A percentile compares a stretch with the other conserved stretches of the same genome.
Conservation (phyloP, 306 rosid species). For the Quercus alba region DNA sequence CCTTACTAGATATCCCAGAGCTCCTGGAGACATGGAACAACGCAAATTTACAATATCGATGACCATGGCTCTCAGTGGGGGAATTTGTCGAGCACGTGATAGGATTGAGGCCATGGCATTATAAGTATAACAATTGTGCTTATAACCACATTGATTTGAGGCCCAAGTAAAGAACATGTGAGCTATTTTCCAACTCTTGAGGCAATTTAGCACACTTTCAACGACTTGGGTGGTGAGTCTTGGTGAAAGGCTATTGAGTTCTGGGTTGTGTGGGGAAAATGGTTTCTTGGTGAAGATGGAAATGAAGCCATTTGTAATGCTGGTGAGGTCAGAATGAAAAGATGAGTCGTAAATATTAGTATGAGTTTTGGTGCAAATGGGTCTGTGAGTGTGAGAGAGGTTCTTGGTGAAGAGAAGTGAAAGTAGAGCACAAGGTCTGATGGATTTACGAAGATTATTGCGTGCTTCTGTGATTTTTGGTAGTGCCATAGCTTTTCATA, state of each 20-base stretch:
- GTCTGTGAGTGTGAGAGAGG: conserved; percentile 12
- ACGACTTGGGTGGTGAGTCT: conserved; percentile 53
- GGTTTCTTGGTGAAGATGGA: conserved; percentile 52
- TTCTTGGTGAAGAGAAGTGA: conserved; percentile 9
- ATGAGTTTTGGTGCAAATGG: conserved; percentile 12
- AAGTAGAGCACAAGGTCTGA: conserved; percentile 19
- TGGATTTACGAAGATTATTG: conserved; percentile 6
- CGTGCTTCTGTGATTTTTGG: conserved; percentile 7
- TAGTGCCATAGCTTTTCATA: conserved; percentile 27
- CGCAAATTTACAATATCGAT: conserved; percentile 36
- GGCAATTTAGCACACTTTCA: conserved; percentile 55
- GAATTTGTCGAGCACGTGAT: conserved; percentile 46
- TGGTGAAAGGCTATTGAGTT: conserved; percentile 41
- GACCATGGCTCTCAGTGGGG: conserved; percentile 36
- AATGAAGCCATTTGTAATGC: conserved; percentile 31
- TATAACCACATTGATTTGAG: conserved; percentile 46
- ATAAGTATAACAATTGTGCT: conserved; percentile 68
- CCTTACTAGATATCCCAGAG: conserved; percentile 66
- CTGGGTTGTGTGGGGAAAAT: conserved; percentile 32
- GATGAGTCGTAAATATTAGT: background rate
- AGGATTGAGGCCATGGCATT: conserved; percentile 73
- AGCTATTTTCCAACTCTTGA: conserved; percentile 60
- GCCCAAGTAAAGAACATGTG: conserved; percentile 72
- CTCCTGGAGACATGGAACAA: conserved; percentile 66
- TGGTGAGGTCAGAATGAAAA: conserved; percentile 19